Evolutionary conservation across 495 filamentous ascomycete species (phyloP), one percentile per base, ranked within the genome.

Genomic region (Endocarpon pusillum): DNA sequence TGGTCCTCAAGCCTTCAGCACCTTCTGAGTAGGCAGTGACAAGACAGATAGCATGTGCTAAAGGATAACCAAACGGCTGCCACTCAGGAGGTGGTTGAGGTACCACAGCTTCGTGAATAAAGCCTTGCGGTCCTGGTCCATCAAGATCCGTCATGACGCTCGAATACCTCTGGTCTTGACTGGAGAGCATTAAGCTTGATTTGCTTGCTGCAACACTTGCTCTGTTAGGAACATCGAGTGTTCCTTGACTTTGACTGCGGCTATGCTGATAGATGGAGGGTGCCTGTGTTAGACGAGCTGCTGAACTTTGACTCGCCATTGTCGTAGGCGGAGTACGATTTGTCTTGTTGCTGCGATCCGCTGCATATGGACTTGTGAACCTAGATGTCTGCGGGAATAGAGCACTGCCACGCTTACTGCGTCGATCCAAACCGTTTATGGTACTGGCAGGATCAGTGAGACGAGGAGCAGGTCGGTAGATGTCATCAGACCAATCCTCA

Each of bases 1-100:
- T 99, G 8, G 87, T 91, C 15, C 91, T 75, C 32, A 99, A 66
- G 44, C 85, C 91, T 17, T 89, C 72, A 46, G 83, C 82, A 21
- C 91, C 89, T 59, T 99, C 91, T 0, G 91, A 99, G 51, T 99
- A 99, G 39, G 85, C 87, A 7, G 91, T 99, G 21, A 99, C 85
- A 34, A 99, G 58, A 55, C 86, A 94, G 40, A 99, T 81, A 1
- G 80, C 61, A 53, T 99, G 89, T 11, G 84, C 91, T 38, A 99
- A 62, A 16, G 89, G 91, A 53, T 79, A 99, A 1, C 91, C 91
- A 48, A 87, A 94, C 0, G 91, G 91, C 48, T 92, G 78, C 73
- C 83, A 99, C 46, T 96, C 91, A 15, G 84, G 73, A 3, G 91
- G 91, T n/a, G 91, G 91, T 48, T 99, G 91, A 9, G 91, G 86